phyloP scores from a whole-genome alignment of 1,284 basidiomycete species.

The Austroboletus rostrupii region DNA sequence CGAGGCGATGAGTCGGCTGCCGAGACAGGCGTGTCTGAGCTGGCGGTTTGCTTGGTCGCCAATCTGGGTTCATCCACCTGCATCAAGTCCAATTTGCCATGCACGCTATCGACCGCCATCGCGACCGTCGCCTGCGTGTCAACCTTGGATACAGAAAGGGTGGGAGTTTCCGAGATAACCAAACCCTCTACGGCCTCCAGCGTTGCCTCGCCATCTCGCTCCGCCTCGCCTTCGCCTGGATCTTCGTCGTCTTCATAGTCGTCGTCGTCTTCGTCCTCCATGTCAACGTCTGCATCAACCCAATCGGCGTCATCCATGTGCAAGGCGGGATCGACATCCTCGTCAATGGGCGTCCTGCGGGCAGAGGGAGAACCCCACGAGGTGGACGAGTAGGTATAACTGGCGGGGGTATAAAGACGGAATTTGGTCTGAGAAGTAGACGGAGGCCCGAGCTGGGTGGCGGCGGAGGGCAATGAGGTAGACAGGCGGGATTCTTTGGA shows the following conservation, averaged over 20 bases:
- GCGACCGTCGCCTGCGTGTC: background rate
- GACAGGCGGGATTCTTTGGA: too few relatives aligned
- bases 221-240: constrained; percentile 3
- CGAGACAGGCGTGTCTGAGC: background rate
- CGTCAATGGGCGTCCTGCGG: constrained; percentile 15
- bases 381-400: constrained; percentile 27
- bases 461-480: background rate
- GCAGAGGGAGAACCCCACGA: constrained; percentile 18
- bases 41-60: background rate
- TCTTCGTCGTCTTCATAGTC: constrained; percentile 31
- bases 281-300: constrained; percentile 27
- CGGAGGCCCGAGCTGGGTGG: background rate
- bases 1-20: constrained; percentile 1
- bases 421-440: constrained; percentile 20
- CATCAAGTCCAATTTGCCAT: background rate
- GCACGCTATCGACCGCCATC: constrained; percentile 7
- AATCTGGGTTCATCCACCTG: constrained; percentile 1
- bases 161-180: constrained; percentile 8
- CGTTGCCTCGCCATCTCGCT: constrained; percentile 11
- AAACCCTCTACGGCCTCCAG: constrained; percentile 15
- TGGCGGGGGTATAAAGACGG: constrained; percentile 29
- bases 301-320: constrained; percentile 26
- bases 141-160: background rate
- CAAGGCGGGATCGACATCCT: constrained; percentile 21
- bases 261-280: constrained; percentile 32